A percentile compares a stretch with the other conserved stretches of the same genome.
Evolutionary conservation across 805 yeast genomes (phyloP).

Genomic region (Starmerella apis): DNA sequence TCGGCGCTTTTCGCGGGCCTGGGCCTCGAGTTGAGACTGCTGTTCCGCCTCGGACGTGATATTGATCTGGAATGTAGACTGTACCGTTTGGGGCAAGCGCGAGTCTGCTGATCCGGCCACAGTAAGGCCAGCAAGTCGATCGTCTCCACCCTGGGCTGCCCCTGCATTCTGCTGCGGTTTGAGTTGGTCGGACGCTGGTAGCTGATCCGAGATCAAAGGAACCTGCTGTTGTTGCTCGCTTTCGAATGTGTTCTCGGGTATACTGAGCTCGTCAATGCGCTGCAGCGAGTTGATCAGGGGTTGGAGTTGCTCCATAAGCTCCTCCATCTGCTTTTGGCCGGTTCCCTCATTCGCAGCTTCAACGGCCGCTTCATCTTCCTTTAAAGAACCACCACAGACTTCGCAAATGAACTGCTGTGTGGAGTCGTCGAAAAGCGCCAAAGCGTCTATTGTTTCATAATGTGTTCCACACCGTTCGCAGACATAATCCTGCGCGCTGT

Average conservation of each 20-base stretch:
- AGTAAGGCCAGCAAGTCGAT: slow-evolving; percentile 18
- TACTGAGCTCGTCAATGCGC: slow-evolving; percentile 64
- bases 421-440: slow-evolving; percentile 69
- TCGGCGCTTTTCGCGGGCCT: slow-evolving; percentile 55
- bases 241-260: slow-evolving; percentile 86
- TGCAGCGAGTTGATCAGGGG: slow-evolving; percentile 76
- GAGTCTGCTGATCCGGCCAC: slow-evolving; percentile 25
- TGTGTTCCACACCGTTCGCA: slow-evolving; percentile 78
- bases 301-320: slow-evolving; percentile 78
- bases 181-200: slow-evolving; percentile 19
- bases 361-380: slow-evolving; percentile 48
- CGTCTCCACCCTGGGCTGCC: slow-evolving; percentile 6
- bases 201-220: slow-evolving; percentile 37
- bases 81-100: slow-evolving; percentile 32
- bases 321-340: slow-evolving; percentile 52
- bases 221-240: slow-evolving; percentile 68
- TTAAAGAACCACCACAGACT: slow-evolving; percentile 61
- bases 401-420: slow-evolving; percentile 74
- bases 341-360: slow-evolving; percentile 45
- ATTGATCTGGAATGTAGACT: slow-evolving; percentile 82
- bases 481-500: slow-evolving; percentile 87
- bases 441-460: slow-evolving; percentile 78
- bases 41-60: slow-evolving; percentile 82
- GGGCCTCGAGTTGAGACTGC: slow-evolving; percentile 56
- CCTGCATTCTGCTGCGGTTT: slow-evolving; percentile 14